These are phyloP conservation scores for Vitis rupestris DNA, from an alignment of 164 flowering plant genomes.

Conservation along the genomic window DNA sequence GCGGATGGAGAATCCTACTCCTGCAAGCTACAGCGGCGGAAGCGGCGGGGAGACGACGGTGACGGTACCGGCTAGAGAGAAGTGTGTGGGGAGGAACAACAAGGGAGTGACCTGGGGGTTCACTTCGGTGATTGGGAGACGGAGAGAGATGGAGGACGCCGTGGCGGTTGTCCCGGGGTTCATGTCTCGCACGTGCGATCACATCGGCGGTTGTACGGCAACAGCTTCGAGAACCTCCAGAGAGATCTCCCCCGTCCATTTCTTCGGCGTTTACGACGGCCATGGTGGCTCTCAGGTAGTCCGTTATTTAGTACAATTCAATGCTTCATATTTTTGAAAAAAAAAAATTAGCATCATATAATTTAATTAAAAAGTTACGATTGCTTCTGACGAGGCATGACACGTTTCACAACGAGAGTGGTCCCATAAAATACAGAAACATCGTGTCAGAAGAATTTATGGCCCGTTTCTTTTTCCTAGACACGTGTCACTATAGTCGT, in stretches of 20 bases:
- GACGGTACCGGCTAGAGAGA: constrained; percentile 20
- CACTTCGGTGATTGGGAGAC: constrained; percentile 56
- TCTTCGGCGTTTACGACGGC: constrained; percentile 87
- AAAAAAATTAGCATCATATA: neutral
- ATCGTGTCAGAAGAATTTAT: constrained; percentile 1
- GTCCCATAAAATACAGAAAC: constrained; percentile 6
- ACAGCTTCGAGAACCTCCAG: constrained; percentile 38
- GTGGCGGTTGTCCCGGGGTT: constrained; percentile 54
- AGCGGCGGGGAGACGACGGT: neutral
- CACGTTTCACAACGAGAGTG: constrained; percentile 5
- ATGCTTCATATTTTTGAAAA: neutral
- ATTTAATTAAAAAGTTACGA: neutral
- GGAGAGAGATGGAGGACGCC: constrained; percentile 83
- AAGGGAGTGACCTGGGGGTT: constrained; percentile 53
- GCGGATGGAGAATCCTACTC: neutral
- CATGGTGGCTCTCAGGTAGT: constrained; percentile 81
- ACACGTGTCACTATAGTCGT: constrained; percentile 12
- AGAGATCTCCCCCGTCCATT: constrained; percentile 56
- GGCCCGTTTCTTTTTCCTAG: neutral
- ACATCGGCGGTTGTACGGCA: constrained; percentile 67
- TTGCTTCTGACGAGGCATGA: neutral
- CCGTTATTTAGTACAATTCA: neutral
- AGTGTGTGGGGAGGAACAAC: constrained; percentile 50
- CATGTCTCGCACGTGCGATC: constrained; percentile 44
- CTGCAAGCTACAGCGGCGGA: neutral